Percentiles rank a stretch among this genome's conserved stretches.
These are phyloP conservation scores for Trametes pubescens DNA, from an alignment of 1,284 basidiomycete genomes.

Conservation along the genomic window DNA sequence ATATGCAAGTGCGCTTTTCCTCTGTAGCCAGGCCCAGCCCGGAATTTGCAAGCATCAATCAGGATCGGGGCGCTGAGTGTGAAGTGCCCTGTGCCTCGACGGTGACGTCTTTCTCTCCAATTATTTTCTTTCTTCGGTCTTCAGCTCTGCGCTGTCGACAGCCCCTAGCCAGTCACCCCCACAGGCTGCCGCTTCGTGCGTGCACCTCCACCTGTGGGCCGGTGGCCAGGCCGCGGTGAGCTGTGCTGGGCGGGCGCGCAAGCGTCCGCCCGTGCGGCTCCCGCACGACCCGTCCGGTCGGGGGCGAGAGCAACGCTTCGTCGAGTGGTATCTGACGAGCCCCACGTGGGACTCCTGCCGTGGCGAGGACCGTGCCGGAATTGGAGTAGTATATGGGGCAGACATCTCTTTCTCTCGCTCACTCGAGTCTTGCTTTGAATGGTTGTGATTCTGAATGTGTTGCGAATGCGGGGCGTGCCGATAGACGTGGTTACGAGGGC, in stretches of 20 bases:
- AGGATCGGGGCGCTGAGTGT: neutral
- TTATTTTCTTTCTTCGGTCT: neutral
- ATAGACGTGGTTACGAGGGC: too few species aligned
- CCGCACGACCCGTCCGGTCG: conserved; percentile 13
- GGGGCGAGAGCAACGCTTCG: conserved; percentile 33
- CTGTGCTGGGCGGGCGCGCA: conserved; percentile 32
- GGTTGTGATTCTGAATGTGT: neutral
- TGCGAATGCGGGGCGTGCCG: neutral
- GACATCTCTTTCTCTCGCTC: conserved; percentile 48
- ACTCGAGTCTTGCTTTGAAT: neutral
- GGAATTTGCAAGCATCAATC: too few species aligned
- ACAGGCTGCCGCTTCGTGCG: conserved; percentile 24
- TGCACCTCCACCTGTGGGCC: conserved; percentile 21
- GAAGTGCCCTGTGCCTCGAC: neutral
- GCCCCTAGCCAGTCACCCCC: conserved; percentile 28
- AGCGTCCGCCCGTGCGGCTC: conserved; percentile 33
- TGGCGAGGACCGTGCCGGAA: conserved; percentile 72
- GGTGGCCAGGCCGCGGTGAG: conserved; percentile 31
- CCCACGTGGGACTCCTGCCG: conserved; percentile 78
- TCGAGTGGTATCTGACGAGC: conserved; percentile 51
- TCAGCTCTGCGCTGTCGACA: neutral
- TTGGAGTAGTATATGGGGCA: conserved; percentile 79
- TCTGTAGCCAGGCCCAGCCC: neutral
- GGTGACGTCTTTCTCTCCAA: neutral
- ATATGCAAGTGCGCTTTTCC: conserved; percentile 1